phyloP scores from a whole-genome alignment of 2,329 filamentous ascomycete species.

The Knufia fluminis region DNA sequence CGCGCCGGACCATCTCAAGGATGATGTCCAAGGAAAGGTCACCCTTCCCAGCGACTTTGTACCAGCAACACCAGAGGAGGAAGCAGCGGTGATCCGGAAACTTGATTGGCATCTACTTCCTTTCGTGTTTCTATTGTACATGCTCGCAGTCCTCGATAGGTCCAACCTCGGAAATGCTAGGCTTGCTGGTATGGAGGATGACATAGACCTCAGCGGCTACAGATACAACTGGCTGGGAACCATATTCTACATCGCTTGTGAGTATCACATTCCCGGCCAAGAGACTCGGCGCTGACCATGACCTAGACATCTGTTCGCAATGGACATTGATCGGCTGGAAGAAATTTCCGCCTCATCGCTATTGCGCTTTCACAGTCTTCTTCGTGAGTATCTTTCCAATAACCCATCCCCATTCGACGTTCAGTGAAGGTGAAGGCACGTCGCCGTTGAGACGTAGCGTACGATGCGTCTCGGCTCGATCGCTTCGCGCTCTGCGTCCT shows the following conservation, averaged over 20 bases:
- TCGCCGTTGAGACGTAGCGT: too few relatives aligned
- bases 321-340: constrained; percentile 25
- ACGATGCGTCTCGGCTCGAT: too few relatives aligned
- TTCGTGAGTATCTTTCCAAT: too few relatives aligned
- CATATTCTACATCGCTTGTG: constrained; percentile 45
- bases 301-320: constrained; percentile 24
- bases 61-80: not conserved
- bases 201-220: constrained; percentile 38
- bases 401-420: too few relatives aligned
- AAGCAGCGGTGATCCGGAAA: constrained; percentile 1
- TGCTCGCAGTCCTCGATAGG: constrained; percentile 35
- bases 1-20: not conserved
- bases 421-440: too few relatives aligned
- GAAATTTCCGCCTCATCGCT: constrained; percentile 24
- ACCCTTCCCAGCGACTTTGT: not conserved
- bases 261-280: not conserved
- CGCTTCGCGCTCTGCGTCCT: too few relatives aligned
- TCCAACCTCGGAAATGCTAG: constrained; percentile 47
- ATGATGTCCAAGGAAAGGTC: not conserved
- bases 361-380: constrained; percentile 22
- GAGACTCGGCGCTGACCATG: too few relatives aligned
- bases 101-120: constrained; percentile 7
- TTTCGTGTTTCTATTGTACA: constrained; percentile 13
- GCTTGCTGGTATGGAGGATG: constrained; percentile 44
- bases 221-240: constrained; percentile 44